Evolutionary conservation across 1,139 yeast species (phyloP).

Genomic region (Debaryomycetaceae sp.): DNA sequence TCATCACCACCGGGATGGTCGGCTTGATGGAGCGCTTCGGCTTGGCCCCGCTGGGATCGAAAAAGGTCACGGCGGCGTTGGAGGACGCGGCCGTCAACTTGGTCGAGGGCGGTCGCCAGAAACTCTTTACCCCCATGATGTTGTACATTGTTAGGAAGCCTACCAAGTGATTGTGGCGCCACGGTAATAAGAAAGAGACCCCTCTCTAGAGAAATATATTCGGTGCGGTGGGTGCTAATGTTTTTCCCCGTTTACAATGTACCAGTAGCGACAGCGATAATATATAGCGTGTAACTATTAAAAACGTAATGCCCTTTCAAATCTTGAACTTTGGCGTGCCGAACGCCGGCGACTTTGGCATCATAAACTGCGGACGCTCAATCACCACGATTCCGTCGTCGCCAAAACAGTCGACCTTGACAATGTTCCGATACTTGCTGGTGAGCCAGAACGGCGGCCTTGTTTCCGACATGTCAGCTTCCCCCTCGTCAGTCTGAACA

Average conservation of each 20-base stretch:
- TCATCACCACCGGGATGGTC: conserved; percentile 69
- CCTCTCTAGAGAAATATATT: no score
- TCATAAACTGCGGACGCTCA: conserved; percentile 62
- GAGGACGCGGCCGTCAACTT: conserved; percentile 96
- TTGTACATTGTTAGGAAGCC: conserved; percentile 83
- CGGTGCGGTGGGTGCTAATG: neutral
- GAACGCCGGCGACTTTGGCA: conserved; percentile 66
- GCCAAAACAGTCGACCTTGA: conserved; percentile 50
- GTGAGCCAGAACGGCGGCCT: conserved; percentile 62
- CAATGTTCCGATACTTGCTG: conserved; percentile 63
- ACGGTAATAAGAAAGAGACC: no score
- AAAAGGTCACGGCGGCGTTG: conserved; percentile 80
- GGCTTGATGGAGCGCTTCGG: conserved; percentile 75
- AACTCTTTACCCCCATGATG: conserved; percentile 95
- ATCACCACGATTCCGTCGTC: conserved; percentile 53
- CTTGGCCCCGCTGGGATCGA: conserved; percentile 88
- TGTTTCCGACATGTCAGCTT: conserved; percentile 9
- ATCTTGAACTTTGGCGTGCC: conserved; percentile 56
- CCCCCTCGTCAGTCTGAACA: conserved; percentile 18
- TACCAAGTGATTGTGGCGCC: no score
- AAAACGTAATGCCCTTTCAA: no score
- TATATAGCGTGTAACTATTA: no score
- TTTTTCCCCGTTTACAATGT: neutral
- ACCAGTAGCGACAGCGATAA: neutral
- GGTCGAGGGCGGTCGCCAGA: conserved; percentile 84